Base-by-base conservation (phyloP, 2,329 filamentous ascomycete genomes). In the Claviceps pusilla region DNA sequence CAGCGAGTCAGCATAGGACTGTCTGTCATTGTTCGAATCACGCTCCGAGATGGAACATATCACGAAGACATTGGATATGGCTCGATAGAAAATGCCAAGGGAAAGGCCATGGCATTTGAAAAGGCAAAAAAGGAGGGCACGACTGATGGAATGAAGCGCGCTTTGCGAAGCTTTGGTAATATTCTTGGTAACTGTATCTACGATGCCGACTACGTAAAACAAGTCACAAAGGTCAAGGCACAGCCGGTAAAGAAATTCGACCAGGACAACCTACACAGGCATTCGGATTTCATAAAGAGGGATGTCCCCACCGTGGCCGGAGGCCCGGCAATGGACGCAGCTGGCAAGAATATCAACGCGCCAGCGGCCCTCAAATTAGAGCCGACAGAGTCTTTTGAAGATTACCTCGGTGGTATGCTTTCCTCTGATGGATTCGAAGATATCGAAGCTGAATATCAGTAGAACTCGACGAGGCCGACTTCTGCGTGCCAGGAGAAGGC, bases 41-140 rank as follows among this genome's bases (percentile, higher is more conserved):
- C 89, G 2, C 71, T 98, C 53, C 85, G 84, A 58, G 91, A 97
- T 69, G 93, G 93, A 49, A 93, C 91, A n/a, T 97, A 83, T 66
- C 93, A 97, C 66, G 93, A 98, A 77, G 93, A 98, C 65, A 86
- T 97, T 58, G 93, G 93, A 33, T 98, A 98, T 64, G 93, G 93
- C 7, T 87, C 93, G 60, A 95, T 95, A 61, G 91, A 97, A 68
- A 98, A 98, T 64, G 89, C 85, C 68, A 94, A 91, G 70, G 87
- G 88, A 54, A 98, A 98, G 71, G 91, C 90, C 3, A 86, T 87
- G 52, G 93, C 91, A 0, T 98, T 97, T 64, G 93, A 98, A 68
- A 98, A 98, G 71, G 90, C 93, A 1, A 98, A 97, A 74, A 98
- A 98, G 68, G 90, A 97, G 72, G 94, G 89, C 7, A 94, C 89